Base-by-base conservation (phyloP, 2,329 filamentous ascomycete species). In the Berkeleyomyces rouxiae region DNA sequence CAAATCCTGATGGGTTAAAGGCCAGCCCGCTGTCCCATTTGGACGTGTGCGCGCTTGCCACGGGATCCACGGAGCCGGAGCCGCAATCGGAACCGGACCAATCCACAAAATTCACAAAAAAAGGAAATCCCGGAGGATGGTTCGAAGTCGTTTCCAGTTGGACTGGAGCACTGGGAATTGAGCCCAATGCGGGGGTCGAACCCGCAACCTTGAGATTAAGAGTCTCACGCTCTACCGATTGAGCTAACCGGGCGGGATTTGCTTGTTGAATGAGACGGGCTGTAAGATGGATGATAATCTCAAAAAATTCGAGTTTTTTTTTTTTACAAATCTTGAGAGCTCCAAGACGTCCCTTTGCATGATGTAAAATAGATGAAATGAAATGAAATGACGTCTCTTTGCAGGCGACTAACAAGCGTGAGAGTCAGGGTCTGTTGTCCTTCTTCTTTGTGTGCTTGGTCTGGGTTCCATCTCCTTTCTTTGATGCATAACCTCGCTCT, bases 201-300 rank as follows among this genome's bases (percentile, higher is more conserved):
- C 72, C 72, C 72, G 70, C 72, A 73, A 70, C 72, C 71, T 73
- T 73, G 71, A 73, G 72, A 74, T 73, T 80, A 80, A 81, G 82
- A 85, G 82, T 84, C 82, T 83, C 78, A 84, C 82, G 82, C 82
- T 85, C 82, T 85, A 84, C 80, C 79, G 79, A 83, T 82, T 83
- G 80, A 83, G 80, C 80, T 83, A 83, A 77, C 78, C 77, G 75
- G 78, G 78, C 77, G 58, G 61, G 60, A 60, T 62, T 60, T 64
- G 13, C 33, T n/a, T 6, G 10, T 37, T n/a, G 31, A 16, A 37
- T 36, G 11, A 37, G 11, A 4, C 5, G 9, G 49, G 49, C 31
- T 11, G 33, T 55, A 37, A 13, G n/a, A 9, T 7, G 7, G 2
- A 4, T 55, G 31, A 55, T 55, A 13, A 39, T 5, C 31, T 11